phyloP scores from a whole-genome alignment of 1,284 basidiomycete genomes.

The Rhizoctonia solani region DNA sequence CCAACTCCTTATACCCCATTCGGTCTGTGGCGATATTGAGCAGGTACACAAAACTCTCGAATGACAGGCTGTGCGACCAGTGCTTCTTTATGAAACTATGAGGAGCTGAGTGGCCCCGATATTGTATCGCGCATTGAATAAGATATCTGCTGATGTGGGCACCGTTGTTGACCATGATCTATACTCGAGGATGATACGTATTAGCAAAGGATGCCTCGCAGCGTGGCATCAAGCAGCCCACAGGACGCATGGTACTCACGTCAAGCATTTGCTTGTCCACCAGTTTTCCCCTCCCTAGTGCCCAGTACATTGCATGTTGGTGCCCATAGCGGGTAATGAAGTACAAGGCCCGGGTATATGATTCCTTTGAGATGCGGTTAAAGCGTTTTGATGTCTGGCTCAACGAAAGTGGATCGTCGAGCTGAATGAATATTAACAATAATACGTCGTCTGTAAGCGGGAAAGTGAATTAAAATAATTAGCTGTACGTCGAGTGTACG shows the following conservation, averaged over 20 bases:
- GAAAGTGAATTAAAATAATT: not conserved
- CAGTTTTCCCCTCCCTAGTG: conserved; percentile 66
- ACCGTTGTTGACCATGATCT: conserved; percentile 72
- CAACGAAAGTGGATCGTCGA: conserved; percentile 63
- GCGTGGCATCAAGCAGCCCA: conserved; percentile 11
- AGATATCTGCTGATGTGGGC: conserved; percentile 76
- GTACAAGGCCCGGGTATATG: conserved; percentile 73
- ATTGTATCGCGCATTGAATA: conserved; percentile 71
- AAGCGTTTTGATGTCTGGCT: conserved; percentile 61
- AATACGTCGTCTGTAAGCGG: conserved; percentile 63
- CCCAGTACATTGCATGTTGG: conserved; percentile 69
- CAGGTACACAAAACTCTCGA: conserved; percentile 64
- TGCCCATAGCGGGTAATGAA: conserved; percentile 71
- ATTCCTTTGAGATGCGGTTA: conserved; percentile 65
- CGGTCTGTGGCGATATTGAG: conserved; percentile 57
- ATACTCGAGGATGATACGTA: not conserved
- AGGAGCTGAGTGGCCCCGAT: conserved; percentile 68
- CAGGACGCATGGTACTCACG: conserved; percentile 51
- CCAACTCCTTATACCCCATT: conserved; percentile 24
- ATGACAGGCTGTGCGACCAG: conserved; percentile 67
- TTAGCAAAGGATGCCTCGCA: not conserved
- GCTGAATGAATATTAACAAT: conserved; percentile 70
- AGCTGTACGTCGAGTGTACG: not conserved
- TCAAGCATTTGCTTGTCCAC: conserved; percentile 67
- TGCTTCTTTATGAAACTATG: conserved; percentile 67